Base-by-base conservation (phyloP, 2,329 filamentous ascomycete species). In the Cercospora sp. region DNA sequence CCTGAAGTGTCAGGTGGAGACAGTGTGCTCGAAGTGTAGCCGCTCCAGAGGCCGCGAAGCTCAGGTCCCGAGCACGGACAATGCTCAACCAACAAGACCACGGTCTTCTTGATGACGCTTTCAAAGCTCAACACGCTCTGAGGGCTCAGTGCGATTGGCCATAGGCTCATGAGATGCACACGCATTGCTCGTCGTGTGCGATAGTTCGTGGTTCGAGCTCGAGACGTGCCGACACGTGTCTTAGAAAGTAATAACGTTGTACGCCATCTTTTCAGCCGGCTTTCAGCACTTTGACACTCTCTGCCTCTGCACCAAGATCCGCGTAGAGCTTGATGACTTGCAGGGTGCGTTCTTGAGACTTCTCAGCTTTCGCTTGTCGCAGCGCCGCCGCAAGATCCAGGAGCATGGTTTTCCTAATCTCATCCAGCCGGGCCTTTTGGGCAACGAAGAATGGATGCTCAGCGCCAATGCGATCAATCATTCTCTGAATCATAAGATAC, bases 361-460 rank as follows among this genome's bases (percentile, higher is more conserved):
- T 74, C 18, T 80, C 79, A 23, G 72, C 71, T 60, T 82, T 84
- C 6, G 85, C 83, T 73, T 89, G 86, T 74, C 88, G 87, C 64
- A 91, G 77, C 5, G 87, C 87, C 48, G 85, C 85, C 65, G 85
- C 87, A 33, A 92, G 78, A 79, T 92, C 90, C 57, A 91, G 80
- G 33, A 91, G 77, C 66, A 92, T 77, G 0, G 88, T 90, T 65
- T 87, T 87, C 68, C 85, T 84, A 26, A 91, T 82, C 73, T 85
- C 86, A 42, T 82, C 77, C 64, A 91, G 78, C 60, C 89, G 81
- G 5, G 82, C 78, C 71, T 85, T 80, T 73, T 90, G 88, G 16
- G 83, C 82, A 40, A 82, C 75, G 16, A 92, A 76, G 73, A 91
- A 91, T 1, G 89, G 89, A 80, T 91, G 89, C 4, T 83, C 79